These are phyloP conservation scores for Croton laevigatus DNA, from an alignment of 441 rosid species.

Conservation along the genomic window DNA sequence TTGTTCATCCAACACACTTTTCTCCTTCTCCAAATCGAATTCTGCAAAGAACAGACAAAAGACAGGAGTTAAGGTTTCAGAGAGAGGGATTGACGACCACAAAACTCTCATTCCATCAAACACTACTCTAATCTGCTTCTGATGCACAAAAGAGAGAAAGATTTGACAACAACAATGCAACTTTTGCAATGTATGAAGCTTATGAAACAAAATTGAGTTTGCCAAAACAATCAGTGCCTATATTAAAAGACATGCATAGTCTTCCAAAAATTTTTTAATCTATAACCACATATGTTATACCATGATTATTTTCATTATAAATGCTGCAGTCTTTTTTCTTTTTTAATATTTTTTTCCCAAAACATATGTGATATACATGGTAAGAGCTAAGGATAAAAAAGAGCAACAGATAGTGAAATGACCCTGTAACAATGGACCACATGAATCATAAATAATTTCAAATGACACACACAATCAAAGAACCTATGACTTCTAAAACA, in stretches of 20 bases:
- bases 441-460: not conserved
- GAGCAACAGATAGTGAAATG: not conserved
- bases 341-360: too few relatives aligned
- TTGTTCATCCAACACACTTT: conserved; percentile 84
- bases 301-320: not conserved
- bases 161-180: not conserved
- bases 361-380: not conserved
- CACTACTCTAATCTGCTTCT: too few relatives aligned
- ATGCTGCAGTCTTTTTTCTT: not conserved
- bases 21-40: conserved; percentile 97
- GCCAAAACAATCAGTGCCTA: not conserved
- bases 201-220: not conserved
- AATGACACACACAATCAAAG: not conserved
- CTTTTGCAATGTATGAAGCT: not conserved
- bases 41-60: conserved; percentile 39
- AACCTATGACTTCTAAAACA: not conserved
- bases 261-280: not conserved
- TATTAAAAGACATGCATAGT: not conserved
- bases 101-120: not conserved
- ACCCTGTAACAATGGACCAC: not conserved
- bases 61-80: not conserved
- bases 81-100: not conserved
- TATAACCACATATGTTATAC: not conserved
- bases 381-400: not conserved
- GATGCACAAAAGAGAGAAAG: too few relatives aligned